Evolutionary conservation across 1,284 basidiomycete genomes (phyloP).

Genomic region (Lentinus polychrous): DNA sequence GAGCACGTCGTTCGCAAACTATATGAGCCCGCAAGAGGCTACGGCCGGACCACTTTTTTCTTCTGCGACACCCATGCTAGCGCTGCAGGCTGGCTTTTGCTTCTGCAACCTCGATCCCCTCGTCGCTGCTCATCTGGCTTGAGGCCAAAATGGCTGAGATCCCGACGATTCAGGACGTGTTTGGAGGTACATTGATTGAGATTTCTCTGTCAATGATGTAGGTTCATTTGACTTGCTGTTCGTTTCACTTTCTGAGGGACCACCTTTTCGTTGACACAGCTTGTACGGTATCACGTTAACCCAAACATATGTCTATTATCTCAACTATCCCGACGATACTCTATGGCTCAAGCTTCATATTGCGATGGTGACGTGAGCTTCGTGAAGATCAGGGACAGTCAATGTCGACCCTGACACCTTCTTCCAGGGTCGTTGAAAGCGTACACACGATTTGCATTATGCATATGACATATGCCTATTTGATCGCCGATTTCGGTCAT

Average conservation of each 20-base stretch:
- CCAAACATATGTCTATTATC: constrained; percentile 1
- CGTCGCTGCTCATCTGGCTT: no score
- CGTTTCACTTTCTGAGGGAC: neutral
- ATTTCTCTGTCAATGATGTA: constrained; percentile 1
- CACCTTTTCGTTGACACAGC: neutral
- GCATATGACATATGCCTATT: constrained; percentile 5
- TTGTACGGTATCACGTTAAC: constrained; percentile 1
- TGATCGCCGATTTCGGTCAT: constrained; percentile 3
- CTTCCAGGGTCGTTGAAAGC: constrained; percentile 2
- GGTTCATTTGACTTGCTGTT: no score
- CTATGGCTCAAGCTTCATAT: neutral
- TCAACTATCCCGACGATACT: neutral
- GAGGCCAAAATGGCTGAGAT: neutral
- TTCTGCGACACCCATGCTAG: no score
- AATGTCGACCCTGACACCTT: neutral
- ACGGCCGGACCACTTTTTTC: no score
- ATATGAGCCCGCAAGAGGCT: no score
- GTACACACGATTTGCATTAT: constrained; percentile 1
- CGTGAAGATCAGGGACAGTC: no score
- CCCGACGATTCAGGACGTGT: constrained; percentile 3
- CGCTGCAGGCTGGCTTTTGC: no score
- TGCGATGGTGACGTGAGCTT: neutral
- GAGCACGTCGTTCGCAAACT: no score
- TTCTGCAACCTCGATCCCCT: no score
- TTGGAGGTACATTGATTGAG: constrained; percentile 2